A percentile compares a stretch with the other conserved stretches of the same genome.
These are phyloP conservation scores for Hypoxylon sp. DNA, from an alignment of 2,329 filamentous ascomycete genomes.

Conservation along the genomic window DNA sequence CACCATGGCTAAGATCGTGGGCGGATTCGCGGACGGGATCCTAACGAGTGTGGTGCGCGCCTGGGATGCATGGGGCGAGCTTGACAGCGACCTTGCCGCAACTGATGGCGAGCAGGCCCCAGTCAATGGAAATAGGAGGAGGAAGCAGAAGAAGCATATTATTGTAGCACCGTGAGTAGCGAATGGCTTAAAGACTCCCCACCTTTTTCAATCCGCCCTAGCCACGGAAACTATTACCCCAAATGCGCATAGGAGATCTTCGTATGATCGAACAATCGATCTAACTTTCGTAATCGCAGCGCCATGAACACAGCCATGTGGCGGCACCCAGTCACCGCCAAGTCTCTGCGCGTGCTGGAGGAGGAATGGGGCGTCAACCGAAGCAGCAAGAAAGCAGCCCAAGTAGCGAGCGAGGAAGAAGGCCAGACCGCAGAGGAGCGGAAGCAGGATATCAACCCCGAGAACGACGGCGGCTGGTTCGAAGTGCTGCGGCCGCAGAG, in stretches of 20 bases:
- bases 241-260: background rate
- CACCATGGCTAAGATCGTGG: constrained; percentile 84
- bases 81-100: constrained; percentile 60
- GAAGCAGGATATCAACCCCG: constrained; percentile 46
- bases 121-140: constrained; percentile 23
- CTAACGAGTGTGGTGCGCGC: constrained; percentile 82
- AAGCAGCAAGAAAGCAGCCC: background rate
- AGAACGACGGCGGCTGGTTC: constrained; percentile 67
- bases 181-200: too few species aligned
- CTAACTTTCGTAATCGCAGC: background rate
- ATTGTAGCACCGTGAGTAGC: constrained; percentile 73
- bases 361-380: constrained; percentile 77
- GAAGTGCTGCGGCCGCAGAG: constrained; percentile 80
- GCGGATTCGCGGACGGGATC: constrained; percentile 83
- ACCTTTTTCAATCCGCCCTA: background rate
- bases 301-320: constrained; percentile 96
- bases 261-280: background rate
- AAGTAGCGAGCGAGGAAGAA: constrained; percentile 23
- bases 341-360: constrained; percentile 77
- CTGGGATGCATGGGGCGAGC: constrained; percentile 82
- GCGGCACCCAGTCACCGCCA: constrained; percentile 83
- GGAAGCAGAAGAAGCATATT: constrained; percentile 72
- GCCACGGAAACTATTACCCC: background rate
- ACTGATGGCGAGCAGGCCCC: background rate
- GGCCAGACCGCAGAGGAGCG: constrained; percentile 54